Evolutionary conservation across 2,329 filamentous ascomycete species (phyloP).

Genomic region (Bertia moriformis): DNA sequence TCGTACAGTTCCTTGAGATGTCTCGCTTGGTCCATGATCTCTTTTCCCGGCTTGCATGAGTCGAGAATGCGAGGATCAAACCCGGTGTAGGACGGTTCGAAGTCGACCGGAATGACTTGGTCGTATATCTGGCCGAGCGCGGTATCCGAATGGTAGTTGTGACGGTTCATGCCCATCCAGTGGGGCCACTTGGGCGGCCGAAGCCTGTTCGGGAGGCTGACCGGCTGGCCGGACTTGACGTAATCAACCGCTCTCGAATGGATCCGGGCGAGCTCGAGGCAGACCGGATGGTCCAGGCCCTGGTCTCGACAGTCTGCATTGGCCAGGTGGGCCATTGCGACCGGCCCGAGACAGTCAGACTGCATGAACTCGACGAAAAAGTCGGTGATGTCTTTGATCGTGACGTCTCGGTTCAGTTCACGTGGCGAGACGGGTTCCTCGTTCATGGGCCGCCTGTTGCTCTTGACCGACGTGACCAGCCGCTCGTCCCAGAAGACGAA

Average conservation of each 20-base stretch:
- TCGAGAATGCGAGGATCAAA: constrained; percentile 67
- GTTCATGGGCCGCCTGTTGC: constrained; percentile 67
- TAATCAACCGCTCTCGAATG: constrained; percentile 93
- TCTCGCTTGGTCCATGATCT: constrained; percentile 40
- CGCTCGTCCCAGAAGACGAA: constrained; percentile 79
- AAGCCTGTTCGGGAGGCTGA: constrained; percentile 46
- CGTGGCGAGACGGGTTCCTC: constrained; percentile 46
- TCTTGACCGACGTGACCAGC: constrained; percentile 53
- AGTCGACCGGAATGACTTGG: constrained; percentile 51
- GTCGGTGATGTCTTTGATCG: constrained; percentile 56
- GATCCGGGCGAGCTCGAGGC: constrained; percentile 59
- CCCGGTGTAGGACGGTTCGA: constrained; percentile 54
- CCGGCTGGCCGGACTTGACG: constrained; percentile 73
- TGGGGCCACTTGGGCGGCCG: constrained; percentile 61
- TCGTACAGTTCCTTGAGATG: constrained; percentile 69
- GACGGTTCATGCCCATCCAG: constrained; percentile 64
- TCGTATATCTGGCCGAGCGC: constrained; percentile 76
- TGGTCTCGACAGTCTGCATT: constrained; percentile 47
- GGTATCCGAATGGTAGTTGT: constrained; percentile 53
- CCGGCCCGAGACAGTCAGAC: constrained; percentile 65
- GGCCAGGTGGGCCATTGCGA: constrained; percentile 71
- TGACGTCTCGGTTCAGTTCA: constrained; percentile 45
- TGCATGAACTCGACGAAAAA: constrained; percentile 93
- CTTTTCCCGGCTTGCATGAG: constrained; percentile 38
- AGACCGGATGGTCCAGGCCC: constrained; percentile 55